Percentiles rank a stretch among this genome's conserved stretches.
phyloP scores from a whole-genome alignment of 192 early-diverging fungal species.

The Umbelopsis sp. region DNA sequence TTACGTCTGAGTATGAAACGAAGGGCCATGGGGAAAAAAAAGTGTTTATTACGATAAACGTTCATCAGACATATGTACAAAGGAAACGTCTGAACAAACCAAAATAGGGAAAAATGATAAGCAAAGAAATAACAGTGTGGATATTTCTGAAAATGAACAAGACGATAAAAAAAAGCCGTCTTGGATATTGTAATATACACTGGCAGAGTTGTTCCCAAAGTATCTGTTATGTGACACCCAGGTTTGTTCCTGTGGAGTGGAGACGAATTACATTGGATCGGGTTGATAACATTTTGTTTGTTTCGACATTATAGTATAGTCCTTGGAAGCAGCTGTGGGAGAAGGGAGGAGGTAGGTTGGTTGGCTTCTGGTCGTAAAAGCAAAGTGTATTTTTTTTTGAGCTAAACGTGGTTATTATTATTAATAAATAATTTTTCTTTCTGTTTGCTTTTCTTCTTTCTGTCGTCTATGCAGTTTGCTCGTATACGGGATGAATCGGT shows the following conservation, averaged over 20 bases:
- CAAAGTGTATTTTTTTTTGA: not conserved
- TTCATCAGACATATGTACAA: no score
- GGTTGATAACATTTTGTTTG: no score
- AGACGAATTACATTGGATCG: no score
- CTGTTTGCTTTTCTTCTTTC: not conserved
- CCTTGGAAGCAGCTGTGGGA: no score
- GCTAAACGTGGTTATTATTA: not conserved
- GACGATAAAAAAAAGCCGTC: no score
- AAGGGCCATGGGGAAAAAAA: not conserved
- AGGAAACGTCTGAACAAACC: not conserved
- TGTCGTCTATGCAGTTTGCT: not conserved
- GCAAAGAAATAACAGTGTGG: not conserved
- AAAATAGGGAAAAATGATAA: not conserved
- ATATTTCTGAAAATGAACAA: no score
- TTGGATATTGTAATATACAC: no score
- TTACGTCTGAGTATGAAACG: not conserved
- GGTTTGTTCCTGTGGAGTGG: no score
- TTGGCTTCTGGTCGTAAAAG: not conserved
- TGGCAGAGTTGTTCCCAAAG: no score
- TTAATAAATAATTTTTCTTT: constrained; percentile 2
- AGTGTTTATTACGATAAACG: no score
- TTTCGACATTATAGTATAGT: no score
- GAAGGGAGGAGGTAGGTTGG: not conserved
- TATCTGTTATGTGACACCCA: no score
- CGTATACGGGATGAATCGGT: not conserved